Evolutionary conservation across 2,329 filamentous ascomycete genomes (phyloP).

Genomic region (Knufia fluminis): DNA sequence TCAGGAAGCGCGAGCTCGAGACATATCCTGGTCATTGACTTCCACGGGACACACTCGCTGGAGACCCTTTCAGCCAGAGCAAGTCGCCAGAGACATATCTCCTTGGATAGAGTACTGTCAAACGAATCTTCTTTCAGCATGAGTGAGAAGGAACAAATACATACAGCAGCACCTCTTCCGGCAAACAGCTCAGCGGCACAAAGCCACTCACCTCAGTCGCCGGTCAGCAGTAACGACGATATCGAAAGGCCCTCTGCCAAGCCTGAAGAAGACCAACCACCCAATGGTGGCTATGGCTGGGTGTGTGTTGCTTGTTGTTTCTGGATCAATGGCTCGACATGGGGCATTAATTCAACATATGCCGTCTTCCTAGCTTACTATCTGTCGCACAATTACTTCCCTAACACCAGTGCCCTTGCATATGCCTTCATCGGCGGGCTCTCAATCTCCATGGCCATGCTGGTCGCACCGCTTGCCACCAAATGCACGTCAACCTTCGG

Average conservation of each 20-base stretch:
- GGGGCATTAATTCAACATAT: slow-evolving; percentile 57
- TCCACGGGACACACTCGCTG: not conserved
- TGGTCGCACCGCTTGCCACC: slow-evolving; percentile 24
- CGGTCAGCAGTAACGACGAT: slow-evolving; percentile 2
- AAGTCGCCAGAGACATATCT: no score
- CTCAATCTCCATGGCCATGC: slow-evolving; percentile 21
- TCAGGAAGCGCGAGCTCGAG: no score
- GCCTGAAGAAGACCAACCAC: slow-evolving; percentile 27
- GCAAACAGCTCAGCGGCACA: not conserved
- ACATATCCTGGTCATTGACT: no score
- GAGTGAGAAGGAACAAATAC: not conserved
- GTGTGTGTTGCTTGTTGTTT: slow-evolving; percentile 47
- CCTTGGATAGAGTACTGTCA: no score
- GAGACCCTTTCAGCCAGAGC: no score
- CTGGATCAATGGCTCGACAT: slow-evolving; percentile 60
- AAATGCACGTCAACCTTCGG: slow-evolving; percentile 15
- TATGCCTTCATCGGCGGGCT: slow-evolving; percentile 28
- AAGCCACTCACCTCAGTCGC: not conserved
- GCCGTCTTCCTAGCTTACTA: slow-evolving; percentile 44
- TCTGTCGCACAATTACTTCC: slow-evolving; percentile 26
- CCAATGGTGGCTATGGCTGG: slow-evolving; percentile 55
- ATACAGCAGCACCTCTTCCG: not conserved
- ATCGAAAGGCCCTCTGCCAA: slow-evolving; percentile 12
- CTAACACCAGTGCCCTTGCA: slow-evolving; percentile 22
- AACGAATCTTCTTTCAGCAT: no score